Conservation (phyloP, 1,284 basidiomycete species). For the Amylostereum chailletii region DNA sequence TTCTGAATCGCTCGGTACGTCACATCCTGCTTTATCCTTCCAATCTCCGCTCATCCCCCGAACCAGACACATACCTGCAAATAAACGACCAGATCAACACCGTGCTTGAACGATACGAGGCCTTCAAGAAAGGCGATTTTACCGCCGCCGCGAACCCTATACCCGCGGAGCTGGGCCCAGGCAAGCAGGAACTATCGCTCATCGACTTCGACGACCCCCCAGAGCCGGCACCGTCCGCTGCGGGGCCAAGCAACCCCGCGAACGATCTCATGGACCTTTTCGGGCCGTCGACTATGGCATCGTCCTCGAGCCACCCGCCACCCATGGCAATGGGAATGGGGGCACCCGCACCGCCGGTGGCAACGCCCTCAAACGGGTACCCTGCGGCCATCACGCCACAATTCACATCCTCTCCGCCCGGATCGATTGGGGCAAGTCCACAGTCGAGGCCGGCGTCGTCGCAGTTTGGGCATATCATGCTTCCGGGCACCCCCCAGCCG, state of each 20-base stretch:
- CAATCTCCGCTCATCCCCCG: background rate
- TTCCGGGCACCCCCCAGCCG: constrained; percentile 37
- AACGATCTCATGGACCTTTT: constrained; percentile 60
- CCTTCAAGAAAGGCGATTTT: constrained; percentile 87
- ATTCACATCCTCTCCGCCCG: constrained; percentile 4
- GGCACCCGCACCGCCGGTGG: background rate
- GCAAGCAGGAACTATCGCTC: constrained; percentile 37
- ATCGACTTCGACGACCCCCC: constrained; percentile 66
- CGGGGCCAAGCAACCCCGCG: constrained; percentile 1
- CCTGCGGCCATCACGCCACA: constrained; percentile 3
- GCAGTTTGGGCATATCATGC: constrained; percentile 39
- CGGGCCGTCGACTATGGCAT: constrained; percentile 18
- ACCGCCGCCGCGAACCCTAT: constrained; percentile 56
- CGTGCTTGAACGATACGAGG: constrained; percentile 83
- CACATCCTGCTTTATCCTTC: background rate
- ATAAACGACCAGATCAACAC: constrained; percentile 98
- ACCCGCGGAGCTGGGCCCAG: constrained; percentile 41
- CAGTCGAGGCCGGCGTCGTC: constrained; percentile 7
- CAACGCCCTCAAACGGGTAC: constrained; percentile 1
- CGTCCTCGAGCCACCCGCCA: background rate
- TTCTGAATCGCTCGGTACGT: constrained; percentile 78
- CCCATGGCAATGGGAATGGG: too few relatives aligned
- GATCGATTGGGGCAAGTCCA: background rate
- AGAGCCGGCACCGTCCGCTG: constrained; percentile 13
- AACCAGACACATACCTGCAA: constrained; percentile 80